Percentiles rank a stretch among this genome's conserved stretches.
phyloP scores from a whole-genome alignment of 2,329 filamentous ascomycete species.

The Ophiocordyceps camponoti-floridani region DNA sequence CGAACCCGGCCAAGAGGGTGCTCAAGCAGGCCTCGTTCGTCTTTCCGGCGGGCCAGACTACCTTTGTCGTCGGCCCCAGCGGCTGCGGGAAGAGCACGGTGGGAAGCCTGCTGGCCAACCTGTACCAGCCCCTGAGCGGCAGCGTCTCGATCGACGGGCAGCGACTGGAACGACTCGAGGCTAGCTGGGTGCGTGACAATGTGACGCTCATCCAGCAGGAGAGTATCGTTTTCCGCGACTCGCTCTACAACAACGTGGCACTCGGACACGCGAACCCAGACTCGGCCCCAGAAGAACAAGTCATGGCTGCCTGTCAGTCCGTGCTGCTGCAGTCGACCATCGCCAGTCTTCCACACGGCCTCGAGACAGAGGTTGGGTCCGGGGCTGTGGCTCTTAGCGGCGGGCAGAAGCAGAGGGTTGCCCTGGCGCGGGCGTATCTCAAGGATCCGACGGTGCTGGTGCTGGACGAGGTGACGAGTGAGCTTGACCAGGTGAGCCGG shows the following conservation, averaged over 20 bases:
- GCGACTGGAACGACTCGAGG: conserved; percentile 41
- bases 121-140: conserved; percentile 53
- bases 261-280: conserved; percentile 41
- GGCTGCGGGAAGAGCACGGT: conserved; percentile 89
- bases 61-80: conserved; percentile 69
- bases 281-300: conserved; percentile 29
- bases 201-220: conserved; percentile 71
- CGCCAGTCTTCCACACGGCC: conserved; percentile 44
- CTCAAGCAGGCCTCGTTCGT: conserved; percentile 45
- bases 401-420: conserved; percentile 68
- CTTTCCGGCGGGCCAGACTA: conserved; percentile 55
- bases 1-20: conserved; percentile 40
- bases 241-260: conserved; percentile 59
- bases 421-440: conserved; percentile 60
- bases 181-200: conserved; percentile 58
- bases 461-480: conserved; percentile 77
- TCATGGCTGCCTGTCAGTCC: conserved; percentile 44
- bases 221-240: conserved; percentile 66
- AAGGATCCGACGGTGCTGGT: conserved; percentile 67
- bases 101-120: conserved; percentile 58
- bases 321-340: conserved; percentile 55
- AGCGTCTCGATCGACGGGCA: conserved; percentile 50
- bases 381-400: conserved; percentile 62
- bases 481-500: conserved; percentile 58
- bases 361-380: conserved; percentile 53